Base-by-base conservation (phyloP, 805 yeast genomes). In the Monosporozyma siamensis region DNA sequence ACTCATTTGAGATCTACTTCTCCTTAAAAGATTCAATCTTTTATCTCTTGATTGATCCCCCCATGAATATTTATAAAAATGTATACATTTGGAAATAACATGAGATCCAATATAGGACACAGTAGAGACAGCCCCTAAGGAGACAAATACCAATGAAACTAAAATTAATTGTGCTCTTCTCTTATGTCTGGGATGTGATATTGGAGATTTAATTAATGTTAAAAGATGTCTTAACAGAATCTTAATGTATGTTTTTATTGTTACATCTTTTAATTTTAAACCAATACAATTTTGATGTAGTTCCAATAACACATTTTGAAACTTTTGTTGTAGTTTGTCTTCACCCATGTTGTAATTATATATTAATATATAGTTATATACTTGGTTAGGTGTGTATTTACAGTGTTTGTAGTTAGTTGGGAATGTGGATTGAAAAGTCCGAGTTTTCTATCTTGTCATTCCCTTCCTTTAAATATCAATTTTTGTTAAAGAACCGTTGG, bases 1-100 rank as follows among this genome's bases (percentile, higher is more conserved):
- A 32, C 48, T 50, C 34, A 50, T 45, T 40, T 58, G 63, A 2
- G 64, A 59, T 35, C 62, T 48, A 10, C 61, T 55, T 25, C 61
- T 46, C 29, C 55, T 48, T 40, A 59, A 38, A 1, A 40, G 18
- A 10, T 18, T 18, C 4, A 48, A 44, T 26, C 29, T 34, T 8
- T 36, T 40, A 4, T 24, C 26, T 18, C 43, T 20, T 18, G 17
- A 10, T 11, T 36, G 35, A 21, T 27, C 31, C 23, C 39, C 46
- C 44, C 35, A 46, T 12, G 47, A 35, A 34, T 38, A 43, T 11
- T 40, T 43, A 40, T 48, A 52, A 27, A 48, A 27, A 20, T 45
- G 39, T 11, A 44, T 38, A 18, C 48, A 24, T 29, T 47, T 50
- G 2, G 40, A 35, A 2, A 53, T 22, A 12, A 56, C 17, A 39